phyloP scores from a whole-genome alignment of 2,329 filamentous ascomycete genomes.

The Hypoxylon sp. region DNA sequence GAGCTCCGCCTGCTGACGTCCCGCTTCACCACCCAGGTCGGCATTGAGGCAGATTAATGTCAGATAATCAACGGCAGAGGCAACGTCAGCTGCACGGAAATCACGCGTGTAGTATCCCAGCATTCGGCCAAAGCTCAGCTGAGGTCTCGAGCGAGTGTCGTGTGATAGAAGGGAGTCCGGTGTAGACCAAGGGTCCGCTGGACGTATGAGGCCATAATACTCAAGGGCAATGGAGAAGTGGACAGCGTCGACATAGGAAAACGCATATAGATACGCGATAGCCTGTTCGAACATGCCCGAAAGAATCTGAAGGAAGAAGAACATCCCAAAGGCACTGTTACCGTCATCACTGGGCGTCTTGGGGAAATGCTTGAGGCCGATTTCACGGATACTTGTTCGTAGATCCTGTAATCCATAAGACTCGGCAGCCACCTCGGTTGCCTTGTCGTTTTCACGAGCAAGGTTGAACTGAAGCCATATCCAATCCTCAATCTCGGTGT shows the following conservation, averaged over 20 bases:
- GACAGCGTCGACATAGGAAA: conserved; percentile 91
- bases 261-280: conserved; percentile 87
- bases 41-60: conserved; percentile 90
- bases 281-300: conserved; percentile 95
- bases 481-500: conserved; percentile 74
- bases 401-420: conserved; percentile 73
- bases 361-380: conserved; percentile 89
- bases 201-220: conserved; percentile 88
- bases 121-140: conserved; percentile 94
- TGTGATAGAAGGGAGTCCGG: conserved; percentile 74
- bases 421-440: conserved; percentile 71
- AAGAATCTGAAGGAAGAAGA: conserved; percentile 90
- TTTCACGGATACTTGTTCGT: conserved; percentile 82
- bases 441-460: conserved; percentile 70
- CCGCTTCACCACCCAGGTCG: conserved; percentile 77
- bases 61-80: conserved; percentile 92
- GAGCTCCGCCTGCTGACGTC: conserved; percentile 78
- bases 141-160: conserved; percentile 74
- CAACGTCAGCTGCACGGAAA: conserved; percentile 89
- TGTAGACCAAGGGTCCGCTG: conserved; percentile 79
- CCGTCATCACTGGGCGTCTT: conserved; percentile 79
- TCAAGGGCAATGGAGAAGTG: conserved; percentile 92
- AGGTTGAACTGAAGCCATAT: conserved; percentile 77
- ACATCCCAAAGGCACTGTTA: conserved; percentile 83
- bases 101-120: conserved; percentile 95